phyloP scores from a whole-genome alignment of 164 flowering plant species.

The Euptelea pleiosperma region DNA sequence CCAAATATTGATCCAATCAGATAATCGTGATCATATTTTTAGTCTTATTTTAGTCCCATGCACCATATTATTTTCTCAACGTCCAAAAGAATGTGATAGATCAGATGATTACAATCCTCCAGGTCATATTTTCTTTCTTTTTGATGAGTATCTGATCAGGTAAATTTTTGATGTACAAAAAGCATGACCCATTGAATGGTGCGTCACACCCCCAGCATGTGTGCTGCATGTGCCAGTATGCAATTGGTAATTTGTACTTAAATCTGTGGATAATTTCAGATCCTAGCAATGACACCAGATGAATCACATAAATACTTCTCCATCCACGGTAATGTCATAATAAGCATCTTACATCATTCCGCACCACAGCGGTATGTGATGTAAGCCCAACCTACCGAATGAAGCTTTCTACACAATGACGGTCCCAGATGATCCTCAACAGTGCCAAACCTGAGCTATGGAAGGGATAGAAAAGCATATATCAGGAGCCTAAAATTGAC shows the following conservation, averaged over 20 bases:
- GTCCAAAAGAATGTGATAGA: too few relatives aligned
- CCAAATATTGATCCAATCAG: too few relatives aligned
- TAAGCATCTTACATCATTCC: slow-evolving; percentile 68
- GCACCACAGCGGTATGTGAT: slow-evolving; percentile 52
- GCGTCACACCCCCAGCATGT: too few relatives aligned
- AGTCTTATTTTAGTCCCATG: too few relatives aligned
- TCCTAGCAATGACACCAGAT: neutral
- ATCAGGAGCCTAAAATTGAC: slow-evolving; percentile 15
- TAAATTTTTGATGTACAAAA: too few relatives aligned
- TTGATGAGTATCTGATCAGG: too few relatives aligned
- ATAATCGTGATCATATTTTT: too few relatives aligned
- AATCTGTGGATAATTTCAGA: neutral
- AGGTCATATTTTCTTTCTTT: too few relatives aligned
- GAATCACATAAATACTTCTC: neutral
- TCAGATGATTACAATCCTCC: too few relatives aligned
- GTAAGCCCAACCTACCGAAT: slow-evolving; percentile 78
- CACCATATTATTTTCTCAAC: too few relatives aligned
- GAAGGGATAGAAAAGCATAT: slow-evolving; percentile 31
- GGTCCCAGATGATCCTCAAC: slow-evolving; percentile 71
- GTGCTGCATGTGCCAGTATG: neutral
- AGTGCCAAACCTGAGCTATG: slow-evolving; percentile 88
- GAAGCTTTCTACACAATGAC: slow-evolving; percentile 61
- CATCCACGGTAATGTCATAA: neutral
- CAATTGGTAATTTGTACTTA: neutral
- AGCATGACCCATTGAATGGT: too few relatives aligned